phyloP scores from a whole-genome alignment of 441 rosid genomes.

The Euphorbia schlechtendalii region DNA sequence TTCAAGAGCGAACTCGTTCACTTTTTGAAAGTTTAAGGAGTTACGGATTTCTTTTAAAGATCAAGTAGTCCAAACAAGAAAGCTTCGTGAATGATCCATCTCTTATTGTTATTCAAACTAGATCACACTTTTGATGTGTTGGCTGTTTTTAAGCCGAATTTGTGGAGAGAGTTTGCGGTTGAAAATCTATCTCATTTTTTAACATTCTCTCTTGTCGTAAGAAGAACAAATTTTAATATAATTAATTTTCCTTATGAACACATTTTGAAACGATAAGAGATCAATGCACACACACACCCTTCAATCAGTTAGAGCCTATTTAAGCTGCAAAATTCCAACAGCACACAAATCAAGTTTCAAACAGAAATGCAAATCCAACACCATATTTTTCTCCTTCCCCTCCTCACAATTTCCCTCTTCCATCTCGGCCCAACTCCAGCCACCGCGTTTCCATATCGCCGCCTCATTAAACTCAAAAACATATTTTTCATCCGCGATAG shows the following conservation, averaged over 20 bases:
- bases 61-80: too few species aligned
- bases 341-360: conserved; percentile 18
- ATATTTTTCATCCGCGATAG: conserved; percentile 57
- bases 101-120: neutral
- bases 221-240: too few species aligned
- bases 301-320: neutral
- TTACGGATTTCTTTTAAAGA: too few species aligned
- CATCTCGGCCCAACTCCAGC: conserved; percentile 18
- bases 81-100: too few species aligned
- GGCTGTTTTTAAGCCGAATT: neutral
- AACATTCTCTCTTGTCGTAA: neutral
- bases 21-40: too few species aligned
- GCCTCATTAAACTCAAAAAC: conserved; percentile 19
- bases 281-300: neutral
- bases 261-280: neutral
- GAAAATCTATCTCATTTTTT: neutral
- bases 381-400: conserved; percentile 16
- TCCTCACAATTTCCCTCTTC: conserved; percentile 22
- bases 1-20: too few species aligned
- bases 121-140: neutral
- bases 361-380: conserved; percentile 15
- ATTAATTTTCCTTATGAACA: neutral
- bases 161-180: neutral
- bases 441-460: neutral
- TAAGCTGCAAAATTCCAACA: neutral